Evolutionary conservation across 495 filamentous ascomycete genomes (phyloP).

Genomic region (Neurospora sp.): DNA sequence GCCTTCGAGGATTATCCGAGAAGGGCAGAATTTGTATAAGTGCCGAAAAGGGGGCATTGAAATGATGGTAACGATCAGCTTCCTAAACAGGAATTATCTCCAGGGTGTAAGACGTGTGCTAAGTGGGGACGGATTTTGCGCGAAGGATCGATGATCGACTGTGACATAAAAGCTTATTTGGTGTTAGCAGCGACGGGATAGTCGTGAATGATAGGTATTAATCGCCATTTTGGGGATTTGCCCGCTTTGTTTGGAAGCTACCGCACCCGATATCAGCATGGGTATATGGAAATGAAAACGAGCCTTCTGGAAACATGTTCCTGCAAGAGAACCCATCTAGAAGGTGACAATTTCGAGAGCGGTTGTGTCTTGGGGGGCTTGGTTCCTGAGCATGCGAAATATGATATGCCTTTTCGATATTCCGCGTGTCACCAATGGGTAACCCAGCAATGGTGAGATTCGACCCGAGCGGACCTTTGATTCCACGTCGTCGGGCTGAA

Average conservation of each 20-base stretch:
- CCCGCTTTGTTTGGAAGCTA: neutral
- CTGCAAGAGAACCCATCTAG: neutral
- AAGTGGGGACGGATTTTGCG: neutral
- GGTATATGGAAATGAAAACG: neutral
- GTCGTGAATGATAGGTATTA: neutral
- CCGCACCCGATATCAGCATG: neutral
- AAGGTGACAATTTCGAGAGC: neutral
- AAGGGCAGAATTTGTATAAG: neutral
- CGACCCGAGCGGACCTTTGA: neutral
- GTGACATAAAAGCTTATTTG: neutral
- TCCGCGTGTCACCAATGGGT: neutral
- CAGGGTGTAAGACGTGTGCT: neutral
- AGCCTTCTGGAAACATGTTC: neutral
- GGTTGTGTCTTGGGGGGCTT: neutral
- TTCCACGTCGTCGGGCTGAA: neutral
- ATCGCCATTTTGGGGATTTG: neutral
- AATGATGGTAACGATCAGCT: neutral
- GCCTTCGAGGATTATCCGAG: neutral
- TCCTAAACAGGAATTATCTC: neutral
- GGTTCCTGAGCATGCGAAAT: neutral
- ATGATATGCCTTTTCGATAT: neutral
- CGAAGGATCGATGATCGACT: neutral
- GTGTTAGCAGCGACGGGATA: neutral
- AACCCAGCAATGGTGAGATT: neutral
- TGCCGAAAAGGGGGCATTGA: neutral